Evolutionary conservation across 371 early-diverging fungal species (phyloP).

Genomic region (Coemansia linderi): DNA sequence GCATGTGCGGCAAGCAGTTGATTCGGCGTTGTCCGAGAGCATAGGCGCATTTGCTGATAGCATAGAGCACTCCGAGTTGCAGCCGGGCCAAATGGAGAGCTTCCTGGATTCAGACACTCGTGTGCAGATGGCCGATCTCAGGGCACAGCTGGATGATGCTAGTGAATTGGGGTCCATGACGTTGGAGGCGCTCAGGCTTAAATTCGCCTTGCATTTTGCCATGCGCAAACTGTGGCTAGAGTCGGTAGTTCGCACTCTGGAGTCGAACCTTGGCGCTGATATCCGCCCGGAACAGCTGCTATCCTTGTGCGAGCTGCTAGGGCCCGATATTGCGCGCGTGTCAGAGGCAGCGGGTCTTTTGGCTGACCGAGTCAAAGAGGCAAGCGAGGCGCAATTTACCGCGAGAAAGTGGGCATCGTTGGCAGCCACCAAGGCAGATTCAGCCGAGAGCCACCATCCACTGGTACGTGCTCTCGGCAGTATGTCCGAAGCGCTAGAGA

Average conservation of each 20-base stretch:
- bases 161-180: neutral
- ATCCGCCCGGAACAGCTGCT: neutral
- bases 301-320: neutral
- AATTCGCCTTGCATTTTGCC: constrained; percentile 24
- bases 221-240: constrained; percentile 32
- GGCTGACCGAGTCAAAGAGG: neutral
- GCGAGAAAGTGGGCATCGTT: constrained; percentile 27
- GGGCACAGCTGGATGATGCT: neutral
- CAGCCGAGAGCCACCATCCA: neutral
- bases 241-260: neutral
- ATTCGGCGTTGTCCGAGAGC: neutral
- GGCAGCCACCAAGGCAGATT: neutral
- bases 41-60: neutral
- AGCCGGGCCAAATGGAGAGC: neutral
- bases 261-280: neutral
- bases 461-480: constrained; percentile 15
- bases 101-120: neutral
- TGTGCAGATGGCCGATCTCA: neutral
- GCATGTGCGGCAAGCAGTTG: constrained; percentile 17
- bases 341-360: neutral
- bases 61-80: neutral
- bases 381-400: constrained; percentile 25
- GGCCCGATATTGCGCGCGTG: neutral
- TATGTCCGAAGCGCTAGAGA: constrained; percentile 20
- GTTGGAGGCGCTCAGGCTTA: constrained; percentile 9